Evolutionary conservation across 78 protist species (phyloP).

Genomic region (Polysphondylium violaceum): DNA sequence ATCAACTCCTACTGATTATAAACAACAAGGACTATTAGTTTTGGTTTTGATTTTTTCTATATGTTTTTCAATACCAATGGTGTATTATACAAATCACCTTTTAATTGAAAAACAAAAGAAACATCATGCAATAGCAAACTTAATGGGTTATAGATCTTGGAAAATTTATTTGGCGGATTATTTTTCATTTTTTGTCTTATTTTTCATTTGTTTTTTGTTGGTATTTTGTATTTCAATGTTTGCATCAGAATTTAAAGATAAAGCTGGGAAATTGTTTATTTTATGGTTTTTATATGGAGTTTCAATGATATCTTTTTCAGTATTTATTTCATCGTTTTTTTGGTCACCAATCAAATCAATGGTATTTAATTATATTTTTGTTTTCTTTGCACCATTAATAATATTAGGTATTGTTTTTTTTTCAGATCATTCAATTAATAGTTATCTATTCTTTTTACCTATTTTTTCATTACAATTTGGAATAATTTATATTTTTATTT

Average conservation of each 20-base stretch:
- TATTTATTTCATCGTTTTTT: conserved; percentile 16
- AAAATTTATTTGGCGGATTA: neutral
- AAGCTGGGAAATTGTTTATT: neutral
- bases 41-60: too few relatives aligned
- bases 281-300: conserved; percentile 8
- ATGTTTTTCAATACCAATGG: too few relatives aligned
- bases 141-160: conserved; percentile 50
- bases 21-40: too few relatives aligned
- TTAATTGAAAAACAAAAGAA: conserved; percentile 42
- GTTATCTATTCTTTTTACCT: too few relatives aligned
- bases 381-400: conserved; percentile 20
- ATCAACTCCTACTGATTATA: too few relatives aligned
- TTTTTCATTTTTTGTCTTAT: neutral
- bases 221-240: neutral
- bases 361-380: neutral
- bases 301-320: conserved; percentile 10
- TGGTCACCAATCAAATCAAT: conserved; percentile 16
- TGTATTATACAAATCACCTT: too few relatives aligned
- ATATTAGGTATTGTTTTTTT: too few relatives aligned
- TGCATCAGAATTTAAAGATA: neutral
- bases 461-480: conserved; percentile 27
- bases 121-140: conserved; percentile 17
- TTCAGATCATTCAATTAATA: too few relatives aligned
- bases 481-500: conserved; percentile 4
- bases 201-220: neutral